Evolutionary conservation across 805 yeast species (phyloP).

Genomic region (Kodamaea neixiangensis): DNA sequence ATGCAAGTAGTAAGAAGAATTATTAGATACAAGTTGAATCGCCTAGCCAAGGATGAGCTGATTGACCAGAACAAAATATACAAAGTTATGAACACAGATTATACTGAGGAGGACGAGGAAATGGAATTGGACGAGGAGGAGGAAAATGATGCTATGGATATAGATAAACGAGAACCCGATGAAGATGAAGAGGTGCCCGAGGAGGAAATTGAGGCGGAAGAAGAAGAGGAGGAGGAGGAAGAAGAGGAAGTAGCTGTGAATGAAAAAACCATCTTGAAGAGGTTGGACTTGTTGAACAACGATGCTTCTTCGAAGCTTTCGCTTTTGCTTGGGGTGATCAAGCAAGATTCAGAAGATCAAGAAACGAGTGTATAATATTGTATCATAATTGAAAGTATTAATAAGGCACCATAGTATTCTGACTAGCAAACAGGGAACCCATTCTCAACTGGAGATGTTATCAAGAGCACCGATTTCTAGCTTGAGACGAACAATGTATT

Average conservation of each 20-base stretch:
- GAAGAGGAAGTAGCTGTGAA: constrained; percentile 16
- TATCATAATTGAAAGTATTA: no score
- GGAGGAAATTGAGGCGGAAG: constrained; percentile 24
- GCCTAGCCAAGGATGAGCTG: constrained; percentile 53
- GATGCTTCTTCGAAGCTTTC: constrained; percentile 33
- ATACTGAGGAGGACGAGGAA: constrained; percentile 25
- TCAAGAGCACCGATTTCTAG: no score
- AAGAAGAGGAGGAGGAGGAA: constrained; percentile 24
- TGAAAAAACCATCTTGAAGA: constrained; percentile 28
- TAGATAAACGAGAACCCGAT: constrained; percentile 15
- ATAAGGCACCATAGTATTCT: no score
- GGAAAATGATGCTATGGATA: constrained; percentile 26
- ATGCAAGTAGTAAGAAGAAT: constrained; percentile 67
- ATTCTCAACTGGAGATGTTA: no score
- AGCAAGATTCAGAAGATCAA: constrained; percentile 28
- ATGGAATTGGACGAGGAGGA: constrained; percentile 19
- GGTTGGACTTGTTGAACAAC: constrained; percentile 39
- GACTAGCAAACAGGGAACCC: no score
- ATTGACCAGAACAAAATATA: constrained; percentile 44
- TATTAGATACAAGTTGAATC: constrained; percentile 68
- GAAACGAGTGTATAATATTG: background rate
- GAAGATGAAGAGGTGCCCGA: constrained; percentile 17
- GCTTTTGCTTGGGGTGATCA: constrained; percentile 38
- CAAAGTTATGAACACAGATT: constrained; percentile 45
- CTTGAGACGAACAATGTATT: no score